phyloP scores from a whole-genome alignment of 768 basidiomycete species.

The Mycena chlorophos region DNA sequence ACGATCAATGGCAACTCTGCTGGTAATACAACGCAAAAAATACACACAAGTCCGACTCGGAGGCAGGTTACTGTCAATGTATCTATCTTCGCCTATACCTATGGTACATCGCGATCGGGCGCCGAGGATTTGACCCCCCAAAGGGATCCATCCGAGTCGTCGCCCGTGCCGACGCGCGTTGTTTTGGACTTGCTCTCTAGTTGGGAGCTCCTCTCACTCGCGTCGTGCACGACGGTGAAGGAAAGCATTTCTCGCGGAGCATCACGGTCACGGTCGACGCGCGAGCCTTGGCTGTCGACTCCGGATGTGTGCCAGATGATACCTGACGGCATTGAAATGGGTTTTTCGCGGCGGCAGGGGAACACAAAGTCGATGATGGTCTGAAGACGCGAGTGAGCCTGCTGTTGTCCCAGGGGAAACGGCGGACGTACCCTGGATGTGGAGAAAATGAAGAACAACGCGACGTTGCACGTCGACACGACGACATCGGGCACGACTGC shows the following conservation, averaged over 20 bases:
- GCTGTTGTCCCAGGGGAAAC: neutral
- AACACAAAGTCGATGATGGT: constrained; percentile 15
- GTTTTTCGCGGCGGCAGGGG: constrained; percentile 2
- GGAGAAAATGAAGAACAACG: constrained; percentile 17
- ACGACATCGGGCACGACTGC: constrained; percentile 11
- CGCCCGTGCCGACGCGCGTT: neutral
- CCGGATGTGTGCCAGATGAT: neutral
- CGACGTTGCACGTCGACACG: constrained; percentile 14
- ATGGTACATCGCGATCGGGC: too few species aligned
- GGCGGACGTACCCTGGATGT: constrained; percentile 5
- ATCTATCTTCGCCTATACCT: too few species aligned
- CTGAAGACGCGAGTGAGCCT: neutral
- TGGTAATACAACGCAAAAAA: neutral
- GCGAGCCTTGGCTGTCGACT: neutral
- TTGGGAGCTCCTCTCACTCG: neutral
- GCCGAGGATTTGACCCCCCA: too few species aligned
- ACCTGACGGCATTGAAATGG: neutral
- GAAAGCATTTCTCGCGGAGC: constrained; percentile 1
- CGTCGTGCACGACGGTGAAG: neutral
- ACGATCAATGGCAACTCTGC: neutral
- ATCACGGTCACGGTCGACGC: neutral
- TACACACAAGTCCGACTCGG: neutral
- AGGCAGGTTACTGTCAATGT: too few species aligned
- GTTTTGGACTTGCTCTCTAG: too few species aligned
- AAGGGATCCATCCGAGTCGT: too few species aligned